A percentile compares a stretch with the other conserved stretches of the same genome.
Evolutionary conservation across 495 filamentous ascomycete species (phyloP).

Genomic region (Talaromyces ruber): DNA sequence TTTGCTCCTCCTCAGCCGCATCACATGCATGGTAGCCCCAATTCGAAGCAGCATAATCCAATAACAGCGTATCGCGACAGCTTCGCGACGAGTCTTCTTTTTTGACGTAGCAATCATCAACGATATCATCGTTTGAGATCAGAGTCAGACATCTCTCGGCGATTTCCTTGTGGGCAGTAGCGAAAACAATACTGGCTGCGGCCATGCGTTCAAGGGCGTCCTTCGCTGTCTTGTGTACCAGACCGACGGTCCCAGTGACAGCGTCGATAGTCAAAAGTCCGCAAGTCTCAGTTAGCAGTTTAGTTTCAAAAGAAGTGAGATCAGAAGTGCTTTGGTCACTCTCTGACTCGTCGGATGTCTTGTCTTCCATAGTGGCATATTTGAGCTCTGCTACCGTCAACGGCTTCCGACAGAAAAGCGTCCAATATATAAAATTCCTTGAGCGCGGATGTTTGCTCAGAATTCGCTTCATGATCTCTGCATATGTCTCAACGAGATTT

Average conservation of each 20-base stretch:
- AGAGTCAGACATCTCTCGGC: conserved; percentile 20
- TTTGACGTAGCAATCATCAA: conserved; percentile 26
- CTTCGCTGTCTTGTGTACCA: conserved; percentile 25
- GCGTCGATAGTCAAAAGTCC: conserved; percentile 22
- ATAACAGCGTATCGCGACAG: neutral
- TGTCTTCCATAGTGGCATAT: conserved; percentile 9
- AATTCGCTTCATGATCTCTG: conserved; percentile 23
- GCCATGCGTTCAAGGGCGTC: conserved; percentile 21
- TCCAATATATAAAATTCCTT: conserved; percentile 22
- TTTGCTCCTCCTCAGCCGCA: conserved; percentile 21
- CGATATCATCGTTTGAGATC: conserved; percentile 22
- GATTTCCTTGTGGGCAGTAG: conserved; percentile 21
- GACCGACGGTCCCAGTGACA: conserved; percentile 13
- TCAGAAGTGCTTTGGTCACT: neutral
- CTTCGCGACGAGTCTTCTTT: conserved; percentile 5
- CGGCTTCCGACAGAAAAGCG: conserved; percentile 17
- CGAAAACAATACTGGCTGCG: conserved; percentile 24
- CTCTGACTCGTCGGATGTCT: neutral
- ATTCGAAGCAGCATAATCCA: conserved; percentile 20
- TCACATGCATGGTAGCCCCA: conserved; percentile 25
- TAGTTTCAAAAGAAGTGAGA: conserved; percentile 12
- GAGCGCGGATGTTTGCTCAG: conserved; percentile 15
- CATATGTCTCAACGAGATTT: conserved; percentile 24
- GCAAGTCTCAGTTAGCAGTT: conserved; percentile 9
- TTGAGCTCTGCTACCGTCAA: conserved; percentile 19